Percentiles rank a stretch among this genome's conserved stretches.
phyloP scores from a whole-genome alignment of 2,329 filamentous ascomycete species.

The Hypoxylon sp. region DNA sequence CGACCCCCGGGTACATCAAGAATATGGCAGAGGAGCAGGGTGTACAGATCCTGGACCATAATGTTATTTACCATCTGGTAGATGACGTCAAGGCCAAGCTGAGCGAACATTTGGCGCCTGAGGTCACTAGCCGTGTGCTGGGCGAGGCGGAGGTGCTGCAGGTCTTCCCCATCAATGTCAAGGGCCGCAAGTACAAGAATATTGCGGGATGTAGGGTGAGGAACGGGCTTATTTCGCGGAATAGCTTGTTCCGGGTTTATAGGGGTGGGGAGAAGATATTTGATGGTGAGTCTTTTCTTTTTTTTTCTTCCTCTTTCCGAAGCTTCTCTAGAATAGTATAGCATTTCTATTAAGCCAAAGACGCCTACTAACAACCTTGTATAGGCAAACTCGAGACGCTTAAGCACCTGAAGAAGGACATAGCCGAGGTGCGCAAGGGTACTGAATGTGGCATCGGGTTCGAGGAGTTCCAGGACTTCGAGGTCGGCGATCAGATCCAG shows the following conservation, averaged over 20 bases:
- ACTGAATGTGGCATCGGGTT: slow-evolving; percentile 95
- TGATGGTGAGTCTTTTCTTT: slow-evolving; percentile 76
- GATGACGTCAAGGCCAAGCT: slow-evolving; percentile 80
- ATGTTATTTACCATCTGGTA: slow-evolving; percentile 85
- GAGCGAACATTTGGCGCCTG: slow-evolving; percentile 77
- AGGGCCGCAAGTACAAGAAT: slow-evolving; percentile 76
- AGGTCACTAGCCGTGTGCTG: slow-evolving; percentile 77
- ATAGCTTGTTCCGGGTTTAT: slow-evolving; percentile 78
- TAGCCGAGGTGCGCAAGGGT: slow-evolving; percentile 89
- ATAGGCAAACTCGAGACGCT: slow-evolving; percentile 84
- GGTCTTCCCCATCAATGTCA: slow-evolving; percentile 86
- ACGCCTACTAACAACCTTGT: background rate
- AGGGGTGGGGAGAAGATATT: slow-evolving; percentile 80
- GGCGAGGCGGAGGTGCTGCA: slow-evolving; percentile 91
- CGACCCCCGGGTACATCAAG: slow-evolving; percentile 76
- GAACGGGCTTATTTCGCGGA: slow-evolving; percentile 80
- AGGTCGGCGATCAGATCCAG: slow-evolving; percentile 88
- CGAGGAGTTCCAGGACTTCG: slow-evolving; percentile 82
- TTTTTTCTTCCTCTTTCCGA: background rate
- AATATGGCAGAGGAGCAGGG: slow-evolving; percentile 78
- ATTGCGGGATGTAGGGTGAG: slow-evolving; percentile 91
- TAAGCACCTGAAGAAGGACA: slow-evolving; percentile 94
- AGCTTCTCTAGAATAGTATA: background rate
- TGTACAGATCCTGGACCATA: slow-evolving; percentile 87
- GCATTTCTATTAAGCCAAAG: background rate